phyloP scores from a whole-genome alignment of 73 alveolate species.

The Paramecium tetraurelia region DNA sequence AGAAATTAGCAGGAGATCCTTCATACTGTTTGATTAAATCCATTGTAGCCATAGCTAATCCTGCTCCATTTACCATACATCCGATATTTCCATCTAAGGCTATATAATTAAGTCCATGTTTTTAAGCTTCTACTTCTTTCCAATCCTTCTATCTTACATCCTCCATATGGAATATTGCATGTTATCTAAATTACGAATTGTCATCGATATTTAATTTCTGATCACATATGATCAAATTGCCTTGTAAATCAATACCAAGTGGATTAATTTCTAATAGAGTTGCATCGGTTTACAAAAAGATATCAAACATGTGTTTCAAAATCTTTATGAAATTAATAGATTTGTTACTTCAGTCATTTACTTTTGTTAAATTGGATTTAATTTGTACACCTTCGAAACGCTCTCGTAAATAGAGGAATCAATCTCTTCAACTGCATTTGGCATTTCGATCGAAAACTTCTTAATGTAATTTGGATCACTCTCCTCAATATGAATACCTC shows the following conservation, averaged over 20 bases:
- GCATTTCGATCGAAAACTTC: slow-evolving; percentile 50
- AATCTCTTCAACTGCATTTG: slow-evolving; percentile 25
- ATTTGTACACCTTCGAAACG: not conserved
- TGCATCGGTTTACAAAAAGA: slow-evolving; percentile 78
- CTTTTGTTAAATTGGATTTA: not conserved
- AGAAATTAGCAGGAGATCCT: slow-evolving; percentile 96
- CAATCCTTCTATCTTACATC: slow-evolving; percentile 81
- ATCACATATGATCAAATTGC: slow-evolving; percentile 74
- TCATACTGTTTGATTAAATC: slow-evolving; percentile 76
- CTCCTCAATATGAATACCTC: slow-evolving; percentile 88
- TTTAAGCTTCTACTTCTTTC: slow-evolving; percentile 73
- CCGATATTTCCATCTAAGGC: slow-evolving; percentile 85
- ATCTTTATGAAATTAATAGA: not conserved
- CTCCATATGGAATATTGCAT: slow-evolving; percentile 75
- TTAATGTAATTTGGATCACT: slow-evolving; percentile 72
- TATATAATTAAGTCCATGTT: slow-evolving; percentile 72
- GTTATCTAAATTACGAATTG: slow-evolving; percentile 86
- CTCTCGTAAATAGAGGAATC: not conserved
- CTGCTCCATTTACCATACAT: slow-evolving; percentile 98
- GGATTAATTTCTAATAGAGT: slow-evolving; percentile 85
- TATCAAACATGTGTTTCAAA: slow-evolving; percentile 62
- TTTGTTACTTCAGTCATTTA: not conserved
- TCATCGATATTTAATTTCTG: slow-evolving; percentile 89
- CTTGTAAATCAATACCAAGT: slow-evolving; percentile 71
- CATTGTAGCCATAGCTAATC: slow-evolving; percentile 99